Percentiles rank a stretch among this genome's conserved stretches.
Conservation (phyloP, 352 stramenopile genomes). For the Phytophthora pinifolia region DNA sequence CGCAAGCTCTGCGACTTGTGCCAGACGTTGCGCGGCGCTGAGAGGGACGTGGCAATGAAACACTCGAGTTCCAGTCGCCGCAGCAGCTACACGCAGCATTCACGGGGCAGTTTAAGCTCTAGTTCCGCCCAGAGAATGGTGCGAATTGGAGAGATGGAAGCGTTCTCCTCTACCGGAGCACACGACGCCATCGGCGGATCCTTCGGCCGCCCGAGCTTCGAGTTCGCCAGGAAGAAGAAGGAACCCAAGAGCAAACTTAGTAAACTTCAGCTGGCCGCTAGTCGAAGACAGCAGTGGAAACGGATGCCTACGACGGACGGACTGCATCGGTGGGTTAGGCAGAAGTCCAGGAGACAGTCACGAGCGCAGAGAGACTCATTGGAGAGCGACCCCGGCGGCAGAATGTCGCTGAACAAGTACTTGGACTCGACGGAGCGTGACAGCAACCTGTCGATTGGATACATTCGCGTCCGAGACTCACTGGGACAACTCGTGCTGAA, state of each 20-base stretch:
- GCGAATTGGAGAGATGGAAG: constrained; percentile 46
- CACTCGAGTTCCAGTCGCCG: constrained; percentile 24
- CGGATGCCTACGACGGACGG: constrained; percentile 75
- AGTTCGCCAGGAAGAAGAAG: constrained; percentile 23
- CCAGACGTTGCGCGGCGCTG: constrained; percentile 63
- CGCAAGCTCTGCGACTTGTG: constrained; percentile 85
- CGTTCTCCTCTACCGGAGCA: constrained; percentile 36
- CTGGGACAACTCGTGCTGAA: constrained; percentile 72
- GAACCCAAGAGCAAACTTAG: constrained; percentile 45
- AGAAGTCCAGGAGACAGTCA: constrained; percentile 26
- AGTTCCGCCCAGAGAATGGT: constrained; percentile 38
- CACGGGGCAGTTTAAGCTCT: constrained; percentile 23
- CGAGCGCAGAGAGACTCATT: constrained; percentile 45
- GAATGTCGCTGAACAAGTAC: constrained; percentile 43
- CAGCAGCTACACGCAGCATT: constrained; percentile 22
- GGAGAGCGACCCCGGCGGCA: constrained; percentile 45
- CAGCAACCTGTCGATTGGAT: constrained; percentile 67
- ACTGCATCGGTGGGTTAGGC: constrained; percentile 70
- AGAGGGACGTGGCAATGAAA: constrained; percentile 47
- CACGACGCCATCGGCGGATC: constrained; percentile 38
- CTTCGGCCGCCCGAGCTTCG: constrained; percentile 32
- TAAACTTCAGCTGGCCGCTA: constrained; percentile 75
- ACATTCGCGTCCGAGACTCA: constrained; percentile 79
- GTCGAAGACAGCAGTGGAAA: constrained; percentile 73
- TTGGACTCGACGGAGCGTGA: constrained; percentile 58